A percentile compares a stretch with the other conserved stretches of the same genome.
phyloP scores from a whole-genome alignment of 495 filamentous ascomycete genomes.

The Tuber magnatum region DNA sequence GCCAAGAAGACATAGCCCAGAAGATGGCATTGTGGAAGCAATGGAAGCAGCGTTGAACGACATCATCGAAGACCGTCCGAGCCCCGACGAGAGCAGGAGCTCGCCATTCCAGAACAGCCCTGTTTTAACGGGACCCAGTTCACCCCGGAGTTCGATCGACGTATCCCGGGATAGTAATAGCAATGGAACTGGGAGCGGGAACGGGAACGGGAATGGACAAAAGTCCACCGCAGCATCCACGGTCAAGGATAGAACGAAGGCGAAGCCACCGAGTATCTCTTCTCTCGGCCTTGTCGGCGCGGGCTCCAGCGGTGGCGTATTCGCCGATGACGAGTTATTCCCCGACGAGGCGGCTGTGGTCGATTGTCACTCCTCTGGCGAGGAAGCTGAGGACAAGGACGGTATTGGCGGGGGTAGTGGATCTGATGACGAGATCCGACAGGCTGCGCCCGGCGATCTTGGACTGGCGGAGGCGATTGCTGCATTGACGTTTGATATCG shows the following conservation, averaged over 20 bases:
- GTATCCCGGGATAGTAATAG: conserved; percentile 25
- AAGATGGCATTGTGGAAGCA: conserved; percentile 61
- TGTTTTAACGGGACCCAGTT: conserved; percentile 23
- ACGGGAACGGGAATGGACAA: conserved; percentile 15
- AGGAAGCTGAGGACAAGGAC: conserved; percentile 24
- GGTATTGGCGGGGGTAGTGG: conserved; percentile 42
- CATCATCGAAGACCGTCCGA: conserved; percentile 66
- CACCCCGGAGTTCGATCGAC: conserved; percentile 34
- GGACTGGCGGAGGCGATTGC: conserved; percentile 89
- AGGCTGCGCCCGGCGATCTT: conserved; percentile 91
- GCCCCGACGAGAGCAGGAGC: conserved; percentile 6
- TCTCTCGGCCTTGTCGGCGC: conserved; percentile 82
- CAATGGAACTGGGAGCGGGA: conserved; percentile 6
- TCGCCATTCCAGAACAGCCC: conserved; percentile 23
- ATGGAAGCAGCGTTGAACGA: conserved; percentile 93
- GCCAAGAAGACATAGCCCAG: conserved; percentile 45
- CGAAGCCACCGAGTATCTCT: conserved; percentile 72
- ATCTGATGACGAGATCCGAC: conserved; percentile 75
- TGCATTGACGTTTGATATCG: conserved; percentile 75
- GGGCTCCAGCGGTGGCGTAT: conserved; percentile 74
- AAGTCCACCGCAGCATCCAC: conserved; percentile 12
- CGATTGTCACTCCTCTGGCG: conserved; percentile 22
- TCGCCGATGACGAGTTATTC: conserved; percentile 78
- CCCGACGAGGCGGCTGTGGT: conserved; percentile 55
- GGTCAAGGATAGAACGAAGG: conserved; percentile 48